Conservation (phyloP, 129 eudicot species). For the Artemisia argyi region DNA sequence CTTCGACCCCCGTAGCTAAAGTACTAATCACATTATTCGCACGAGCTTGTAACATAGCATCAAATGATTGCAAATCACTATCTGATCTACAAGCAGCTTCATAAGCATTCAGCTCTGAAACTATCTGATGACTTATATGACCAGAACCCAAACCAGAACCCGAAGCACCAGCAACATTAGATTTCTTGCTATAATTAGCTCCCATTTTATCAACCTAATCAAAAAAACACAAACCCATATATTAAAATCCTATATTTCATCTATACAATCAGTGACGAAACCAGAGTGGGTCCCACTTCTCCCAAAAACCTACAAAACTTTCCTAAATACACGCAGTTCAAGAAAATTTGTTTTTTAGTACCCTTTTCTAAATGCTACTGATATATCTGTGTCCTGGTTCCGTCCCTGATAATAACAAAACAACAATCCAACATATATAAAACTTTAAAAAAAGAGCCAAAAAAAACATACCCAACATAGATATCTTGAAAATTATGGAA, state of each 20-base stretch:
- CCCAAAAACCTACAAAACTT: too few relatives aligned
- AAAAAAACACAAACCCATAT: background rate
- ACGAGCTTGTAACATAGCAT: conserved; percentile 67
- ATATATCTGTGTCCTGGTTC: background rate
- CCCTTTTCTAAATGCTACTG: too few relatives aligned
- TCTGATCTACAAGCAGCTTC: conserved; percentile 75
- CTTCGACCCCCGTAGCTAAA: conserved; percentile 75
- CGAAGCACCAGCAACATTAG: conserved; percentile 46
- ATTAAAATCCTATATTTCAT: background rate
- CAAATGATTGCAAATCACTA: conserved; percentile 67
- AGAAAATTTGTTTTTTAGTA: too few relatives aligned
- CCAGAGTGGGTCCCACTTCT: background rate
- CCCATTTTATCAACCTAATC: conserved; percentile 50
- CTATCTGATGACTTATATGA: conserved; percentile 42
- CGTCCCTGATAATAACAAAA: background rate
- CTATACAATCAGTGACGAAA: background rate
- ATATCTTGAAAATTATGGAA: too few relatives aligned
- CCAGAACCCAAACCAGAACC: conserved; percentile 30
- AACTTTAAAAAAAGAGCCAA: too few relatives aligned
- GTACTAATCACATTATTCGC: conserved; percentile 65
- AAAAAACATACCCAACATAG: too few relatives aligned
- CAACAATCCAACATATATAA: background rate
- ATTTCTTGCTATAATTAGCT: conserved; percentile 73
- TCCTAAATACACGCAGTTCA: too few relatives aligned
- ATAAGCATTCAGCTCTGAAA: conserved; percentile 65